phyloP scores from a whole-genome alignment of 1,284 basidiomycete genomes.

The Ganoderma meredithae region DNA sequence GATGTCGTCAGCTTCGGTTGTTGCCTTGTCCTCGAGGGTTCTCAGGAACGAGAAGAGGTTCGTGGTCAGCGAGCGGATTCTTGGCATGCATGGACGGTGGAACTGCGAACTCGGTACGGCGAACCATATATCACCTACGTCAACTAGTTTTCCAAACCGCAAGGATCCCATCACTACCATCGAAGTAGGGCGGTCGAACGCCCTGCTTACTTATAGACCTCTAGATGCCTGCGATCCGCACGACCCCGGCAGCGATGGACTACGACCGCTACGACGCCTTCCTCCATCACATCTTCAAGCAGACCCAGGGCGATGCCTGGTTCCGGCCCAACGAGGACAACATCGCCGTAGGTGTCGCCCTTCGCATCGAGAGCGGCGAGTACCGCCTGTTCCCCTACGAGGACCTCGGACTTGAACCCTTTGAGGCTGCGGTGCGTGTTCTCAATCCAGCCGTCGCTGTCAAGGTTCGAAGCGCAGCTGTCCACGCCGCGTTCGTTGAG shows the following conservation, averaged over 20 bases:
- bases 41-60: neutral
- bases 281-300: constrained; percentile 62
- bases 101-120: neutral
- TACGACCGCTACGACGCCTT: constrained; percentile 60
- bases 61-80: neutral
- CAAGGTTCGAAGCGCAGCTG: constrained; percentile 79
- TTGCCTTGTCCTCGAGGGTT: neutral
- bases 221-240: neutral
- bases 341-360: constrained; percentile 66
- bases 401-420: constrained; percentile 69
- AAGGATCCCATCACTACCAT: neutral
- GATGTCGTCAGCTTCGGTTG: neutral
- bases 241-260: constrained; percentile 43
- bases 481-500: constrained; percentile 81
- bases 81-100: neutral
- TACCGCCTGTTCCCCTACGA: constrained; percentile 81
- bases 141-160: neutral
- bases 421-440: constrained; percentile 77
- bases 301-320: constrained; percentile 67
- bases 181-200: neutral
- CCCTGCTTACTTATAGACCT: neutral
- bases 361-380: constrained; percentile 63
- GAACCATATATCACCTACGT: neutral
- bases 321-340: constrained; percentile 59
- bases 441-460: constrained; percentile 86